Conservation (phyloP, 2,329 filamentous ascomycete species). For the Nakataea oryzae region DNA sequence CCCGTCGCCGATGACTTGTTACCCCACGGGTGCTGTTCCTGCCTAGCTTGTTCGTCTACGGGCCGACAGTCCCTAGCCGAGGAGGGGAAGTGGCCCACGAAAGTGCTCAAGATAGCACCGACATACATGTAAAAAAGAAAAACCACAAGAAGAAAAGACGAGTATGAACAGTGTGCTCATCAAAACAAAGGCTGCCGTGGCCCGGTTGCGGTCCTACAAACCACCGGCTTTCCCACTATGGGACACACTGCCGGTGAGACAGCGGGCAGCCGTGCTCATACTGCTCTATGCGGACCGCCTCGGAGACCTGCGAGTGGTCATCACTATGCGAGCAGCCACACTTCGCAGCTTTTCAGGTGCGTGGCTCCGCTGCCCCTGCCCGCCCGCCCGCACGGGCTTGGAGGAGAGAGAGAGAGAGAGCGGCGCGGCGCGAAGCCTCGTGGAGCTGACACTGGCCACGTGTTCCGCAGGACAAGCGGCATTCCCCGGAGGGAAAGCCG, state of each 20-base stretch:
- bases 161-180: slow-evolving; percentile 16
- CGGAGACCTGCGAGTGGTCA: slow-evolving; percentile 65
- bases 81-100: background rate
- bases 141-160: slow-evolving; percentile 4
- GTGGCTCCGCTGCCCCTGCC: slow-evolving; percentile 5
- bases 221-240: slow-evolving; percentile 52
- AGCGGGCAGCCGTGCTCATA: slow-evolving; percentile 78
- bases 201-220: slow-evolving; percentile 48
- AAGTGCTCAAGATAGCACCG: background rate
- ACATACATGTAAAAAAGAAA: background rate
- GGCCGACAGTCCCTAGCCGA: background rate
- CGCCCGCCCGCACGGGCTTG: background rate
- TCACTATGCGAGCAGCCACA: slow-evolving; percentile 56
- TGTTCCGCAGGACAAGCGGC: slow-evolving; percentile 56
- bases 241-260: slow-evolving; percentile 49
- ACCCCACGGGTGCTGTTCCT: background rate
- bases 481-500: slow-evolving; percentile 69
- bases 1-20: background rate
- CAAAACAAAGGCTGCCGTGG: slow-evolving; percentile 41
- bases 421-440: too few species aligned
- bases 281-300: slow-evolving; percentile 76
- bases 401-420: too few species aligned
- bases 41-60: too few species aligned
- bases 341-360: slow-evolving; percentile 57
- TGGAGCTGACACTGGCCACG: background rate